Evolutionary conservation across 2,329 filamentous ascomycete species (phyloP).

Genomic region (Phyllosticta ampelicida): DNA sequence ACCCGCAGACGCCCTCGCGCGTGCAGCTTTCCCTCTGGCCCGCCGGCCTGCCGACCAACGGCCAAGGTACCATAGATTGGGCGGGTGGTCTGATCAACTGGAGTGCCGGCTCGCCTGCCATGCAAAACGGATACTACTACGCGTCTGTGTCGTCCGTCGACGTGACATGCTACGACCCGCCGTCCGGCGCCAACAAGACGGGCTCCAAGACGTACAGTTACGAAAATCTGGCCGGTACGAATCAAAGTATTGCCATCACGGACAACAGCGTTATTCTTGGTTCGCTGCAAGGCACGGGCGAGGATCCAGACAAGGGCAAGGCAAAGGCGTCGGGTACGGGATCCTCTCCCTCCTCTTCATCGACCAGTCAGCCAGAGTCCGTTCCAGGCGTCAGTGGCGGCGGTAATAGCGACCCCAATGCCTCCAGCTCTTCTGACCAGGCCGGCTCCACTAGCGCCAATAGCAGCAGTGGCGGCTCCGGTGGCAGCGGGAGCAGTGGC

Average conservation of each 20-base stretch:
- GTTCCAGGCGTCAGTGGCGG: conserved; percentile 47
- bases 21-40: conserved; percentile 96
- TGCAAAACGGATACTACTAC: conserved; percentile 85
- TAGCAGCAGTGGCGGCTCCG: conserved; percentile 11
- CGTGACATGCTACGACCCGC: conserved; percentile 83
- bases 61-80: conserved; percentile 78
- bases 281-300: conserved; percentile 70
- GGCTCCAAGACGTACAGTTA: conserved; percentile 62
- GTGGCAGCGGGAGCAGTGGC: background rate
- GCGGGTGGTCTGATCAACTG: conserved; percentile 86
- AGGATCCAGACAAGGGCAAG: conserved; percentile 31
- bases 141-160: conserved; percentile 64
- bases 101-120: conserved; percentile 55
- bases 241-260: conserved; percentile 66
- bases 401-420: conserved; percentile 28
- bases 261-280: conserved; percentile 65
- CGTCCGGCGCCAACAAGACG: conserved; percentile 52
- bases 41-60: conserved; percentile 69
- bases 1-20: conserved; percentile 81
- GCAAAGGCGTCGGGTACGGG: conserved; percentile 17
- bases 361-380: conserved; percentile 28
- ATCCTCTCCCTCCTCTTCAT: conserved; percentile 18
- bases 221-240: conserved; percentile 52
- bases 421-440: conserved; percentile 12
- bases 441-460: conserved; percentile 15